These are phyloP conservation scores for Trichoderma koningiopsis DNA, from an alignment of 2,329 filamentous ascomycete species.

Conservation along the genomic window DNA sequence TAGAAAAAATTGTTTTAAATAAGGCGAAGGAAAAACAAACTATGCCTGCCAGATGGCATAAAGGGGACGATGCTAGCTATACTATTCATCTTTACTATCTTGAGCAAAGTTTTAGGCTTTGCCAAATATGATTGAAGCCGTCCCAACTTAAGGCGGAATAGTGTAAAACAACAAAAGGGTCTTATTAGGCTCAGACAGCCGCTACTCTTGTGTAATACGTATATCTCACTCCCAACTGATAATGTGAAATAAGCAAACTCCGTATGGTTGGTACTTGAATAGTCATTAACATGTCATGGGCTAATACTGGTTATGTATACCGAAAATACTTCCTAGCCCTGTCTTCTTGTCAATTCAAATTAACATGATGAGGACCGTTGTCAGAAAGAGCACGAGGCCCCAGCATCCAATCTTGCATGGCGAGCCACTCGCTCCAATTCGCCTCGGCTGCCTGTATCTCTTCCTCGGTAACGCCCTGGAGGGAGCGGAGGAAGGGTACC, in stretches of 20 bases:
- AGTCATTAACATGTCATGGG: neutral
- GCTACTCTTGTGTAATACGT: neutral
- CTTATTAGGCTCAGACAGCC: neutral
- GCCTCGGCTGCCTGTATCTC: slow-evolving; percentile 83
- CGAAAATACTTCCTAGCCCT: neutral
- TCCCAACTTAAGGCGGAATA: neutral
- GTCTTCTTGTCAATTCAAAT: slow-evolving; percentile 29
- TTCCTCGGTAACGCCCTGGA: slow-evolving; percentile 73
- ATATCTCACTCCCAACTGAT: neutral
- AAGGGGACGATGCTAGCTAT: slow-evolving; percentile 5
- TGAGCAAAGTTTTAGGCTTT: neutral
- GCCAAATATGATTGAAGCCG: neutral
- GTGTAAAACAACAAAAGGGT: neutral
- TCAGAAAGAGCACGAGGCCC: slow-evolving; percentile 68
- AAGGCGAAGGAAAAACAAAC: neutral
- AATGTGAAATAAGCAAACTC: neutral
- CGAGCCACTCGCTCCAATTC: slow-evolving; percentile 91
- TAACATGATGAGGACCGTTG: slow-evolving; percentile 36
- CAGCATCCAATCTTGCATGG: slow-evolving; percentile 99
- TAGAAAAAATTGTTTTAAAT: neutral
- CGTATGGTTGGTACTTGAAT: neutral
- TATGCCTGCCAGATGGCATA: neutral
- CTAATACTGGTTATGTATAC: neutral
- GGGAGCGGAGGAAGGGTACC: slow-evolving; percentile 81
- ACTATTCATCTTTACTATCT: slow-evolving; percentile 3